Evolutionary conservation across 176 grass and related monocot genomes (phyloP), one percentile per base, ranked within the genome.

Genomic region (Bonia amplexicaulis): DNA sequence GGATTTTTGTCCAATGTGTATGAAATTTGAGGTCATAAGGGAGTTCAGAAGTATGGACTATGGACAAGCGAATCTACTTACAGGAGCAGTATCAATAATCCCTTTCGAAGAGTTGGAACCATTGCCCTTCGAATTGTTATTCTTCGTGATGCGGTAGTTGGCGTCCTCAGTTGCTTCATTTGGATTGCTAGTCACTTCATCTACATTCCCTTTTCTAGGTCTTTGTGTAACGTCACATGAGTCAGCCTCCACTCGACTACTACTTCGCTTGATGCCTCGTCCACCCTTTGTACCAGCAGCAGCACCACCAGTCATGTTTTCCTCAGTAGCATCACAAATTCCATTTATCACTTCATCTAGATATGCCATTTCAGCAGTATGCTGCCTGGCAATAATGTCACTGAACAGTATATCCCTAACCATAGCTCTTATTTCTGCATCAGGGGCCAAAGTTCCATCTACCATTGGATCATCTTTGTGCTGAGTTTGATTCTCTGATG

Each of bases 391-490:
- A 72, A 79, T 90, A 62, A 75, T 82, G 39, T 87, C 92, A 65
- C 75, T 73, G 72, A 91, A 74, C 51, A 96, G 41, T 73, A 91
- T 84, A 77, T 93, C 86, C 78, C 86, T 93, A 73, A 96, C 89
- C 82, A 88, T 84, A 60, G 62, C 63, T 85, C 85, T 93, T 85
- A 93, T 89, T 76, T 91, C 78, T 57, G 52, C 65, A 85, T 96
- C 83, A 80, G 66, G 29, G 29, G 59, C 86, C 61, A 23, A 54
- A 64, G 72, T 90, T 85, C 39, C 71, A 78, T 37, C 12, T 19
- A 71, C 12, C 62, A 17, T 66, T 51, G 60, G 69, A 79, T 25
- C 84, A 53, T 70, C 33, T 90, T 77, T 46, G 51, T 62, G 61
- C 65, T 74, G 41, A 23, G 51, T 74, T 67, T 11, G n/a, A 19